Evolutionary conservation across 2,329 filamentous ascomycete genomes (phyloP).

Genomic region (Diaporthe sp.): DNA sequence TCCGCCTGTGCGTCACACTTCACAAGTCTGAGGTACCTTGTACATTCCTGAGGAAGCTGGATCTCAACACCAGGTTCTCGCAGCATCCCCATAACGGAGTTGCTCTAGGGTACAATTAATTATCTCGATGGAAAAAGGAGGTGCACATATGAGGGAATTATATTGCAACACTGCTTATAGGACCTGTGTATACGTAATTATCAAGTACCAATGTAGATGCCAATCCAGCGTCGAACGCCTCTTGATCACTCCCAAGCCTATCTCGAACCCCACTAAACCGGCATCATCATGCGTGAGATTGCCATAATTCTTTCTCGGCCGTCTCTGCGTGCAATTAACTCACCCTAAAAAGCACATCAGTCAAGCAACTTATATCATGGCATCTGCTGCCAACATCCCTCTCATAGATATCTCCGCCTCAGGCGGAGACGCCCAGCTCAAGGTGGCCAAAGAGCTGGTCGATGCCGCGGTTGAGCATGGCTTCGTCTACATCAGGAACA

Average conservation of each 20-base stretch:
- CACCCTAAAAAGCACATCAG: background rate
- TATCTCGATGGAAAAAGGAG: background rate
- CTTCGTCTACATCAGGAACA: constrained; percentile 90
- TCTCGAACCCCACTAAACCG: constrained; percentile 33
- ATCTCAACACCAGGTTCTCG: background rate
- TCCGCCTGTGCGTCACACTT: too few relatives aligned
- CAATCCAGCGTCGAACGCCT: background rate
- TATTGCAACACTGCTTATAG: background rate
- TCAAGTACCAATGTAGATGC: background rate
- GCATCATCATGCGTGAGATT: background rate
- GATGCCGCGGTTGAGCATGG: constrained; percentile 86
- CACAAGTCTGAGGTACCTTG: background rate
- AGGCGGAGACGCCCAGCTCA: constrained; percentile 61
- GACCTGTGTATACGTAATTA: too few relatives aligned
- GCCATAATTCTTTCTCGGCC: background rate
- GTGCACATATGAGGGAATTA: too few relatives aligned
- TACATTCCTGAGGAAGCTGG: background rate
- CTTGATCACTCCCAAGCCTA: constrained; percentile 16
- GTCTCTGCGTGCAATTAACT: too few relatives aligned
- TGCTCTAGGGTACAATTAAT: background rate
- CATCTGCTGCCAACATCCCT: constrained; percentile 71
- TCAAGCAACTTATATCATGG: constrained; percentile 44
- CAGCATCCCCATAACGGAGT: background rate
- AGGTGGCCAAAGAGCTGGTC: constrained; percentile 78
- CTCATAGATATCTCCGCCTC: constrained; percentile 83